Conservation (phyloP, 805 yeast genomes). For the Metschnikowia rubicola region DNA sequence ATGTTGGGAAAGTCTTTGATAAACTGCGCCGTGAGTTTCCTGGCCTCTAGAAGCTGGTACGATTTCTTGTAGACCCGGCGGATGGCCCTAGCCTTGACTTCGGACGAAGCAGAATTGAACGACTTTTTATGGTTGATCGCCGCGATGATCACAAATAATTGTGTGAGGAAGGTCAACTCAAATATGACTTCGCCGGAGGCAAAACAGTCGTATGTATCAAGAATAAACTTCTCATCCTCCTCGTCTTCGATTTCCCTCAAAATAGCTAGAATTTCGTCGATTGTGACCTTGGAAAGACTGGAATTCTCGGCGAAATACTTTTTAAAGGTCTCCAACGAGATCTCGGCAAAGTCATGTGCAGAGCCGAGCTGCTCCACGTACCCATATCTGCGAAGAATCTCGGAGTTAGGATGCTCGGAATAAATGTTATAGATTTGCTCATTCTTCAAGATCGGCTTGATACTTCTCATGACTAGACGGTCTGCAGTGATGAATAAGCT, state of each 20-base stretch:
- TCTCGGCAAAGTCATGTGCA: slow-evolving; percentile 76
- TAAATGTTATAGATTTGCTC: slow-evolving; percentile 85
- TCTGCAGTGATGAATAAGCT: slow-evolving; percentile 51
- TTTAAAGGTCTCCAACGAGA: slow-evolving; percentile 45
- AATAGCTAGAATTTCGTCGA: slow-evolving; percentile 35
- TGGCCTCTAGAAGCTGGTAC: slow-evolving; percentile 54
- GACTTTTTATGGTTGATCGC: slow-evolving; percentile 24
- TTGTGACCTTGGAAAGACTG: slow-evolving; percentile 21
- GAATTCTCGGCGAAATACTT: slow-evolving; percentile 28
- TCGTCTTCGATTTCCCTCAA: slow-evolving; percentile 33
- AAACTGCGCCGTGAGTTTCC: slow-evolving; percentile 42
- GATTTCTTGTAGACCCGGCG: slow-evolving; percentile 56
- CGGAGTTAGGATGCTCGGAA: slow-evolving; percentile 90
- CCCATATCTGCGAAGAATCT: slow-evolving; percentile 85
- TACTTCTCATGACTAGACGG: slow-evolving; percentile 67
- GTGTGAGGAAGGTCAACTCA: slow-evolving; percentile 55
- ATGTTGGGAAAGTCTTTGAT: slow-evolving; percentile 30
- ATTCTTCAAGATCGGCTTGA: slow-evolving; percentile 53
- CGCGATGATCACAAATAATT: slow-evolving; percentile 41
- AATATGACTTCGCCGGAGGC: slow-evolving; percentile 53
- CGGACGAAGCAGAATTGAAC: slow-evolving; percentile 25
- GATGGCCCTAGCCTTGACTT: slow-evolving; percentile 23
- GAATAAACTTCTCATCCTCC: slow-evolving; percentile 38
- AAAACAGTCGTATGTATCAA: slow-evolving; percentile 64
- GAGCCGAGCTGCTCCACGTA: slow-evolving; percentile 77